Base-by-base conservation (phyloP, 1,284 basidiomycete species). In the Cutaneotrichosporon sp. region DNA sequence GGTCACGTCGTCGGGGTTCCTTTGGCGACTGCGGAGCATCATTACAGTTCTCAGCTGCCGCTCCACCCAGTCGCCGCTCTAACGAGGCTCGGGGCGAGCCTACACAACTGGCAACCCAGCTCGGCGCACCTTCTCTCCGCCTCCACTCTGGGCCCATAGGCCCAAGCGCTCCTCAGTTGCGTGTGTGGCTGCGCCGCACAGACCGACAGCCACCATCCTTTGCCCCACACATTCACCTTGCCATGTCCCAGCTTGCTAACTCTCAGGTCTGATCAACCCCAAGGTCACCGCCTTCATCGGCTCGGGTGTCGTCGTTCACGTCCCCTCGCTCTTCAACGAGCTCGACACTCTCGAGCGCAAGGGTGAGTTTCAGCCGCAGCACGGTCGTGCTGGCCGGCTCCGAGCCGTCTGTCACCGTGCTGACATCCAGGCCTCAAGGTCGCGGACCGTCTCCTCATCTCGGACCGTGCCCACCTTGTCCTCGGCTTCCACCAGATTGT, bases 401-500 rank as follows among this genome's bases (percentile, higher is more conserved):
- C 22, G 20, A 13, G 22, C 22, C 27, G 16, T 8, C 18, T n/a
- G 13, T 27, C 24, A 50, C 47, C 24, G 24, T 16, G 11, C 49
- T 52, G 6, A 58, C 34, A 13, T 16, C 24, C 62, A 95, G 92
- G 93, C 34, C 86, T 99, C 60, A 86, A 91, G 74, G 97, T 92
- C 81, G 86, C 87, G 13, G 85, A 86, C 65, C 87, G 97, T 46
- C 82, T 99, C 24, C 91, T 97, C 79, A 83, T 99, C 69, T 98
- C 95, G 24, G 94, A 98, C 81, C 89, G 95, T 67, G 93, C 95
- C 2, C 93, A 97, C 69, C 88, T 99, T 67, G 95, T 99, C 51
- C 94, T 98, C 74, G 95, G 98, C 80, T 99, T 99, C 81, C 95
- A 99, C 81, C 95, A 99, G 82, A 97, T 98, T 72, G 97, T 99